phyloP scores from a whole-genome alignment of 257 asterid species.

The Nyctanthes arbortristis region DNA sequence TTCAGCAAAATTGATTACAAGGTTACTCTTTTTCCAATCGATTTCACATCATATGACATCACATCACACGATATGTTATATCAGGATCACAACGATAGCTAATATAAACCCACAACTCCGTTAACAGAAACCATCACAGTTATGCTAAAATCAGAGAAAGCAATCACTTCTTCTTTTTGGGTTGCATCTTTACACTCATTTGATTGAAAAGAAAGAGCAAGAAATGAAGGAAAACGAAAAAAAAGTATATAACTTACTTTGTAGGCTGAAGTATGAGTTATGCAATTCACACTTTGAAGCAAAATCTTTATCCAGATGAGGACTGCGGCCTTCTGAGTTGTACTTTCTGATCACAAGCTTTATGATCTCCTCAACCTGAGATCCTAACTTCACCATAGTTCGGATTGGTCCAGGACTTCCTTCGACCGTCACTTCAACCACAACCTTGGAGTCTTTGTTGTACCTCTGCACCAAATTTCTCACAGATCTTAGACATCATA shows the following conservation, averaged over 20 bases:
- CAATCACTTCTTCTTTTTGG: no score
- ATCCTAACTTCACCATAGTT: constrained; percentile 68
- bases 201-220: background rate
- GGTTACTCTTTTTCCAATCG: no score
- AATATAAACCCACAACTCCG: no score
- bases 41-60: no score
- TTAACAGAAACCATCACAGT: background rate
- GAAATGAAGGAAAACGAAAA: background rate
- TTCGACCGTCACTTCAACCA: constrained; percentile 68
- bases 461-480: constrained; percentile 35
- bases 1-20: no score
- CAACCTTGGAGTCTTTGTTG: constrained; percentile 66
- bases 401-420: constrained; percentile 81
- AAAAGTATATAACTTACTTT: constrained; percentile 53
- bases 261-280: constrained; percentile 67
- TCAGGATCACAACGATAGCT: no score
- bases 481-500: background rate
- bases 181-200: background rate
- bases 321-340: constrained; percentile 67
- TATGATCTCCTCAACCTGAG: constrained; percentile 60
- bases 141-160: background rate
- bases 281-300: constrained; percentile 53
- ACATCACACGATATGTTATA: no score
- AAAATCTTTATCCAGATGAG: constrained; percentile 46
- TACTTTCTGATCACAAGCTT: constrained; percentile 51